phyloP scores from a whole-genome alignment of 2,329 filamentous ascomycete species.

The Coccinonectria pachysandricola region DNA sequence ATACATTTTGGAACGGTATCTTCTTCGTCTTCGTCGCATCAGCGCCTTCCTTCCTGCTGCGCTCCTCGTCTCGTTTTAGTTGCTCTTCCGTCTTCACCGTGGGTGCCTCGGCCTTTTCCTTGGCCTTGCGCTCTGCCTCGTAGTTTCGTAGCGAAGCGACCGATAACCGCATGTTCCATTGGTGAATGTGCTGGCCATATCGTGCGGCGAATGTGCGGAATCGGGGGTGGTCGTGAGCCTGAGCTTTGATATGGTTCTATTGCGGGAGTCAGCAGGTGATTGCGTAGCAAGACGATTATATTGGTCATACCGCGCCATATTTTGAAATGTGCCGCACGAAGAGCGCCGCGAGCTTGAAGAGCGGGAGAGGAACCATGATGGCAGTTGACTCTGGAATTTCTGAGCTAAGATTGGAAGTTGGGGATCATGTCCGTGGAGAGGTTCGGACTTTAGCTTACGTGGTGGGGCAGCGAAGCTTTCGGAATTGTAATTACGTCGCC shows the following conservation, averaged over 20 bases:
- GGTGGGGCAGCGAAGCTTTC: too few relatives aligned
- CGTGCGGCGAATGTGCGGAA: slow-evolving; percentile 51
- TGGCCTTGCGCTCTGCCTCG: slow-evolving; percentile 47
- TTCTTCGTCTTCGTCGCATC: slow-evolving; percentile 17
- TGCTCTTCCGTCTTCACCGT: slow-evolving; percentile 58
- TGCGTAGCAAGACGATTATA: too few relatives aligned
- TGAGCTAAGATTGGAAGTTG: too few relatives aligned
- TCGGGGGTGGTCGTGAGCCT: slow-evolving; percentile 53
- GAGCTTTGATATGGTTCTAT: slow-evolving; percentile 55
- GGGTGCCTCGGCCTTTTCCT: slow-evolving; percentile 51
- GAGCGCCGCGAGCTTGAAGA: slow-evolving; percentile 57
- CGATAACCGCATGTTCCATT: slow-evolving; percentile 55
- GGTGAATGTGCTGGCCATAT: slow-evolving; percentile 55
- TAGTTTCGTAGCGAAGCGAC: slow-evolving; percentile 49
- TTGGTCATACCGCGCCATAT: slow-evolving; percentile 52
- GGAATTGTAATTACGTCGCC: too few relatives aligned
- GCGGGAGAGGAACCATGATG: slow-evolving; percentile 52
- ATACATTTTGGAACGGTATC: slow-evolving; percentile 39
- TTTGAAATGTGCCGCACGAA: slow-evolving; percentile 58
- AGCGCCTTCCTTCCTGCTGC: slow-evolving; percentile 28
- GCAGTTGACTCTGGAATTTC: slow-evolving; percentile 9
- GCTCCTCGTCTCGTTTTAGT: slow-evolving; percentile 40
- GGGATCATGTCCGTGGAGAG: too few relatives aligned
- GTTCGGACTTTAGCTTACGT: too few relatives aligned
- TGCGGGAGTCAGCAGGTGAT: slow-evolving; percentile 7